Evolutionary conservation across 2,329 filamentous ascomycete species (phyloP).

Genomic region (Scedosporium minutisporum): DNA sequence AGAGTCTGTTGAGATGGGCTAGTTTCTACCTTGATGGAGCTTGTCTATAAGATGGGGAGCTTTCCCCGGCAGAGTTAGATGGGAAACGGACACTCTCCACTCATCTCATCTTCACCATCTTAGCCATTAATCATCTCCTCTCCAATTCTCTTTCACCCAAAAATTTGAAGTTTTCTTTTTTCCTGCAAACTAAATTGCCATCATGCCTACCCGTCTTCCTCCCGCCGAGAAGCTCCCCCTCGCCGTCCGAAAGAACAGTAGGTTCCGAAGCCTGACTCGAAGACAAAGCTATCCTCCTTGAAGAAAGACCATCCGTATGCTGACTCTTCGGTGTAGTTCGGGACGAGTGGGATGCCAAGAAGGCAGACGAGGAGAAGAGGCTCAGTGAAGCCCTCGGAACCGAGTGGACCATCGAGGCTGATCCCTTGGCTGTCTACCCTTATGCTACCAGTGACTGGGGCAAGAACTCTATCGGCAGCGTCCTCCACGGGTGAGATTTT

Average conservation of each 20-base stretch:
- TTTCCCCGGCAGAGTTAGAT: neutral
- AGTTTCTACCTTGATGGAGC: too few species aligned
- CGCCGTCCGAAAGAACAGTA: constrained; percentile 41
- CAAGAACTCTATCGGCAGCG: constrained; percentile 31
- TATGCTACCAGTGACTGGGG: constrained; percentile 32
- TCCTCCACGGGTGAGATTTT: constrained; percentile 29
- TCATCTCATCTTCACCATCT: neutral
- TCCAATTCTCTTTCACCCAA: constrained; percentile 2
- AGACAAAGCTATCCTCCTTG: neutral
- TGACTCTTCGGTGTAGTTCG: constrained; percentile 28
- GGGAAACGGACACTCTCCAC: too few species aligned
- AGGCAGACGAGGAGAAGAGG: constrained; percentile 30
- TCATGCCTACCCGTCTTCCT: constrained; percentile 27
- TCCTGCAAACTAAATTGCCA: constrained; percentile 9
- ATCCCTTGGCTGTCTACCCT: constrained; percentile 35
- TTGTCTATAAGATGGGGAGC: neutral
- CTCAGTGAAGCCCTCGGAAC: constrained; percentile 35
- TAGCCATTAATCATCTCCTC: neutral
- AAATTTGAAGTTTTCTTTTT: neutral
- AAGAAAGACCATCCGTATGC: neutral
- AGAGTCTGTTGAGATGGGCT: neutral
- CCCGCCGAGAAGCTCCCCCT: constrained; percentile 42
- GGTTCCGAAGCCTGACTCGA: constrained; percentile 9
- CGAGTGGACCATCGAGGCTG: constrained; percentile 39
- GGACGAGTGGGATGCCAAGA: constrained; percentile 41